Evolutionary conservation across 805 yeast genomes (phyloP).

Genomic region (Pichia deserticola): DNA sequence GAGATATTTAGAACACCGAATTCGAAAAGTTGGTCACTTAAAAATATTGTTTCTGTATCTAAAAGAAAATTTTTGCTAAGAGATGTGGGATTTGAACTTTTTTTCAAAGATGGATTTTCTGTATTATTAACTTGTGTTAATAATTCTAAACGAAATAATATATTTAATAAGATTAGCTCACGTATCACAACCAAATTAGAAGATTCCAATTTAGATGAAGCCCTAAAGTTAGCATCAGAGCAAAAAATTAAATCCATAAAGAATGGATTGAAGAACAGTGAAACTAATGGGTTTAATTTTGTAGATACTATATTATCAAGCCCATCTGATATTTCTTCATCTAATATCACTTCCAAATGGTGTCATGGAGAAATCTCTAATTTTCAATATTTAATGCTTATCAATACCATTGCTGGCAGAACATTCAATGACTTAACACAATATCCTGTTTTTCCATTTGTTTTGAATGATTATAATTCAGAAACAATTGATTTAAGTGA

Average conservation of each 20-base stretch:
- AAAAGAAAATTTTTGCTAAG: slow-evolving; percentile 70
- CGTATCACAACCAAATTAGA: slow-evolving; percentile 42
- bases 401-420: slow-evolving; percentile 81
- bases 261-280: neutral
- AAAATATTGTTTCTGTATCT: slow-evolving; percentile 53
- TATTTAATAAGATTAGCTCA: slow-evolving; percentile 42
- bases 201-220: slow-evolving; percentile 49
- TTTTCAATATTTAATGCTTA: slow-evolving; percentile 70
- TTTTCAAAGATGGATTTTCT: slow-evolving; percentile 67
- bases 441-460: slow-evolving; percentile 91
- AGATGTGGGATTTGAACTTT: slow-evolving; percentile 75
- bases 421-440: slow-evolving; percentile 86
- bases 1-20: slow-evolving; percentile 30
- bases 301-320: slow-evolving; percentile 12
- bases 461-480: slow-evolving; percentile 73
- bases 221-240: slow-evolving; percentile 42
- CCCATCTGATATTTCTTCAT: slow-evolving; percentile 14
- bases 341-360: slow-evolving; percentile 65
- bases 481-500: slow-evolving; percentile 57
- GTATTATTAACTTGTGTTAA: slow-evolving; percentile 58
- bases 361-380: slow-evolving; percentile 70
- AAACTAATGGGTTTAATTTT: slow-evolving; percentile 1
- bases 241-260: slow-evolving; percentile 13
- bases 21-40: slow-evolving; percentile 53
- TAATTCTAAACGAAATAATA: slow-evolving; percentile 45